These are phyloP conservation scores for Cladophialophora psammophila DNA, from an alignment of 2,329 filamentous ascomycete genomes.

Conservation along the genomic window DNA sequence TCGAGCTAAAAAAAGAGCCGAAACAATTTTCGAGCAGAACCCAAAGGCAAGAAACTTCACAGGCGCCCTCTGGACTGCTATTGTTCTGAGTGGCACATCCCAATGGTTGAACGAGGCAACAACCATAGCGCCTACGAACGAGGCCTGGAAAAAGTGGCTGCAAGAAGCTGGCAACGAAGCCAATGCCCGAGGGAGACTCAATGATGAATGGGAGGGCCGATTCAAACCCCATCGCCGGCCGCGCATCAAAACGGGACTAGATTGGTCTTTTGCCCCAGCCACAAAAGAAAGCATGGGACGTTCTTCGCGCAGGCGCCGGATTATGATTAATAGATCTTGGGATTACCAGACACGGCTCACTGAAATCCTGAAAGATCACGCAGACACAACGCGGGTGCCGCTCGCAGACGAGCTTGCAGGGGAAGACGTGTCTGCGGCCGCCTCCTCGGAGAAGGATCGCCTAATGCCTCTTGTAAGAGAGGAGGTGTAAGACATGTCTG, in stretches of 20 bases:
- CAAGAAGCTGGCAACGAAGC: slow-evolving; percentile 41
- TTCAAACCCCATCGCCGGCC: slow-evolving; percentile 14
- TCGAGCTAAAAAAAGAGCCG: slow-evolving; percentile 9
- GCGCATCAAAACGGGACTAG: slow-evolving; percentile 14
- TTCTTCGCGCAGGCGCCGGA: slow-evolving; percentile 11
- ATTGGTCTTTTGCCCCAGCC: slow-evolving; percentile 17
- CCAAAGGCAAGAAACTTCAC: slow-evolving; percentile 48
- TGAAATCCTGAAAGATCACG: slow-evolving; percentile 5
- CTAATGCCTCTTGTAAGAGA: not conserved
- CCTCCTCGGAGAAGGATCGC: not conserved
- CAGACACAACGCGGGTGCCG: not conserved
- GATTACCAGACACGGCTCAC: slow-evolving; percentile 18
- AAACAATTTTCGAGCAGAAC: slow-evolving; percentile 4
- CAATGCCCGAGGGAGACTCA: not conserved
- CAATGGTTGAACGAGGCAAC: slow-evolving; percentile 50
- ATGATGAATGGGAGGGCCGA: slow-evolving; percentile 20
- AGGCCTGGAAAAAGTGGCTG: slow-evolving; percentile 53
- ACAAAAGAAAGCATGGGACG: not conserved
- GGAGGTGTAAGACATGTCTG: not conserved
- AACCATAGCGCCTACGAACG: slow-evolving; percentile 48
- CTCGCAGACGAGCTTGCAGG: slow-evolving; percentile 8
- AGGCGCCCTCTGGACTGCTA: slow-evolving; percentile 56
- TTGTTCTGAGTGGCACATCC: slow-evolving; percentile 53
- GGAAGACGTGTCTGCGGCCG: not conserved
- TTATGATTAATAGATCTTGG: slow-evolving; percentile 14